These are phyloP conservation scores for Paramecium caudatum DNA, from an alignment of 73 alveolate species.

Conservation along the genomic window DNA sequence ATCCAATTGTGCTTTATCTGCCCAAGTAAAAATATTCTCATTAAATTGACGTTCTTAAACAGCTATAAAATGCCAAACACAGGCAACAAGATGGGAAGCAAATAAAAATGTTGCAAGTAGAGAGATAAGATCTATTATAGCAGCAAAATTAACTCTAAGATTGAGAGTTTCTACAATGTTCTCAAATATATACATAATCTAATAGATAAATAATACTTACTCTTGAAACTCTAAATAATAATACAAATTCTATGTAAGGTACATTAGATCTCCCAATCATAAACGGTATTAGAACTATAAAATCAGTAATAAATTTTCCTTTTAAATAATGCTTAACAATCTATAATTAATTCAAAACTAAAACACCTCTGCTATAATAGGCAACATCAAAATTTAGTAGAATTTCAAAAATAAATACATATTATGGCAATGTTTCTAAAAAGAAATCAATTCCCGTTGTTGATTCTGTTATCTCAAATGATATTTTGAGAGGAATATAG, in stretches of 20 bases:
- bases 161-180: conserved; percentile 35
- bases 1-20: conserved; percentile 4
- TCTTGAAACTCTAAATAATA: conserved; percentile 63
- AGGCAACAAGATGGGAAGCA: conserved; percentile 54
- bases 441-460: conserved; percentile 13
- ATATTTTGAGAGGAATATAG: conserved; percentile 45
- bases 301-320: conserved; percentile 58
- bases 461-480: conserved; percentile 4
- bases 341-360: background rate
- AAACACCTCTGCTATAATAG: conserved; percentile 43
- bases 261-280: conserved; percentile 51
- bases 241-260: conserved; percentile 52
- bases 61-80: conserved; percentile 65
- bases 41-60: background rate
- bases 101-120: conserved; percentile 12
- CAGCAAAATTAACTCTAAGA: conserved; percentile 51
- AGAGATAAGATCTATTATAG: conserved; percentile 11
- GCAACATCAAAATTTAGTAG: conserved; percentile 61
- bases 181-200: conserved; percentile 48
- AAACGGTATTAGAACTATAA: conserved; percentile 58
- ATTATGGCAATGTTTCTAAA: conserved; percentile 51
- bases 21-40: conserved; percentile 26
- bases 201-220: conserved; percentile 20
- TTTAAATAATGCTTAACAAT: conserved; percentile 60
- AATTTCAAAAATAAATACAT: conserved; percentile 48